Base-by-base conservation (phyloP, 2,329 filamentous ascomycete species). In the Proliferodiscus dingleyae region DNA sequence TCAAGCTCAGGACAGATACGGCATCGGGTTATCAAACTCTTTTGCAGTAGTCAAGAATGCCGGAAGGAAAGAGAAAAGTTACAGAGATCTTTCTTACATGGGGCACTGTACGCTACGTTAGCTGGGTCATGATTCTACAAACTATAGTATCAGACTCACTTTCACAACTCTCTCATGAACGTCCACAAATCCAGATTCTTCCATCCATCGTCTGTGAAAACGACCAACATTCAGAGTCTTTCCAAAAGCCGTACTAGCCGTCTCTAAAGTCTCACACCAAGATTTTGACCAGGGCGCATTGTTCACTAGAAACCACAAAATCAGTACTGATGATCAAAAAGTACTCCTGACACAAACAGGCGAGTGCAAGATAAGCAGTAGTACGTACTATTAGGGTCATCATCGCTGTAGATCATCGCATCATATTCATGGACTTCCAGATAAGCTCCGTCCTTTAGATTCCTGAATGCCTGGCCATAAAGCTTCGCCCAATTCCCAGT, bases 401-500 rank as follows among this genome's bases (percentile, higher is more conserved):
- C 74, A 50, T 78, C 75, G 47, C 66, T 72, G 22, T 45, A 52
- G 15, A 59, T 26, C n/a, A 47, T 24, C 16, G 59, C 44, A 13
- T 54, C 50, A n/a, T 53, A 46, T 45, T 64, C 62, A 21, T 61
- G 40, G 18, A 63, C 51, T 39, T 64, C 59, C 15, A 63, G 53
- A 55, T 61, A 71, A 1, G 66, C 68, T 5, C 66, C 67, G 4
- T 65, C 66, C 30, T 55, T 58, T 2, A 66, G 51, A 51, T 75
- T 73, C 57, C 66, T 67, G 52, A 65, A 74, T 15, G 70, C 62
- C 47, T 78, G 75, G 11, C 63, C 61, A 47, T 83, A 72, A 3
- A 85, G 59, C 11, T 69, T 66, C 11, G 68, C 66, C 66, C 80
- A 85, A 53, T 81, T 73, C 0, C 70, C 62, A 47, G 83, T 72